Conservation (phyloP, 148 eudicot species). For the Tetragonia tetragonoides region DNA sequence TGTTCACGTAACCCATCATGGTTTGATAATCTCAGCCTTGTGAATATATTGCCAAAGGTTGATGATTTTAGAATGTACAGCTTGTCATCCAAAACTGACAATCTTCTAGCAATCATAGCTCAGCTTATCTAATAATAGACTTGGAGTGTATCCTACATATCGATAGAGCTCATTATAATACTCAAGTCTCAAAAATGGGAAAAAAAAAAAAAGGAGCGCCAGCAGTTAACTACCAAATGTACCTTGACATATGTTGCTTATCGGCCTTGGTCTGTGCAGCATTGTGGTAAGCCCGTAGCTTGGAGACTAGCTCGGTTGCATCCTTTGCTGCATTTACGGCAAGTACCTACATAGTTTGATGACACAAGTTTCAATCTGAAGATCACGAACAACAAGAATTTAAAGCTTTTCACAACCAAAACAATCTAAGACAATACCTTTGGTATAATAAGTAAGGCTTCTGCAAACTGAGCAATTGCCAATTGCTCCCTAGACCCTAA, state of each 20-base stretch:
- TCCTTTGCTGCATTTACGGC: conserved; percentile 97
- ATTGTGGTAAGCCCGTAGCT: conserved; percentile 85
- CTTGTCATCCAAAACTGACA: background rate
- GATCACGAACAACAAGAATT: background rate
- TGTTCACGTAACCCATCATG: background rate
- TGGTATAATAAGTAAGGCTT: conserved; percentile 81
- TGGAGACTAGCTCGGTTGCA: conserved; percentile 87
- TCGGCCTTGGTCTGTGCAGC: conserved; percentile 92
- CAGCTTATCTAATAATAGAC: background rate
- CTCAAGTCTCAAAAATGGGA: background rate
- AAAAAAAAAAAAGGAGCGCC: background rate
- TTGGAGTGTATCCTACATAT: no score
- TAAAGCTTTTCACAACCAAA: background rate
- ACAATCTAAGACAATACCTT: conserved; percentile 47
- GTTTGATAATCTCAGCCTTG: background rate
- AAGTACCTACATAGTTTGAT: conserved; percentile 55
- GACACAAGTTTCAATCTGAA: background rate
- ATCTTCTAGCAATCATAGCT: background rate
- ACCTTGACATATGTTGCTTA: conserved; percentile 92
- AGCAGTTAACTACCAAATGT: conserved; percentile 3
- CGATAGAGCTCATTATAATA: no score
- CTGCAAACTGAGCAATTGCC: conserved; percentile 97
- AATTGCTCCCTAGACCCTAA: conserved; percentile 94
- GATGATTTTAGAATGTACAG: no score
- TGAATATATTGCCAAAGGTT: no score